Conservation (phyloP, 2,329 filamentous ascomycete species). For the Diaporthe vexans region DNA sequence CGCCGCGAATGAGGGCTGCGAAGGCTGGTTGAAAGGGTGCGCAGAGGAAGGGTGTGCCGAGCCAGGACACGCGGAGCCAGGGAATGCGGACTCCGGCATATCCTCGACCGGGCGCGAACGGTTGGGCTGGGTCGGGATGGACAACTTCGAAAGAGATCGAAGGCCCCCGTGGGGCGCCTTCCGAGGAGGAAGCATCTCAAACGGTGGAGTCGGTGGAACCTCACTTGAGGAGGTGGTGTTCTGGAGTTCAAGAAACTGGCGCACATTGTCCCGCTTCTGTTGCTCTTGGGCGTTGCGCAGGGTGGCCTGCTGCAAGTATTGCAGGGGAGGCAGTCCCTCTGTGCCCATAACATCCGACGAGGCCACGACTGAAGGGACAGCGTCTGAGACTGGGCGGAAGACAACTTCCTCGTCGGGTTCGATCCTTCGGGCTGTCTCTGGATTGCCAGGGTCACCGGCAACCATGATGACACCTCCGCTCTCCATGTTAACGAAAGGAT, state of each 20-base stretch:
- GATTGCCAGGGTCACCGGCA: conserved; percentile 83
- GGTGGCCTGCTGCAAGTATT: conserved; percentile 79
- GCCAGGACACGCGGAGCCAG: conserved; percentile 48
- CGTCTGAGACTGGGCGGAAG: conserved; percentile 79
- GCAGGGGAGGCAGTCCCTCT: conserved; percentile 71
- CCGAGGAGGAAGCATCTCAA: conserved; percentile 70
- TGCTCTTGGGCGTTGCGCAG: conserved; percentile 78
- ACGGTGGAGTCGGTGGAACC: conserved; percentile 78
- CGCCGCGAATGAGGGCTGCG: conserved; percentile 34
- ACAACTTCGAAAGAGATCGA: conserved; percentile 72
- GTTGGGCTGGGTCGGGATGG: conserved; percentile 63
- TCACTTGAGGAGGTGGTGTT: conserved; percentile 65
- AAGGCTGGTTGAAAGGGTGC: conserved; percentile 36
- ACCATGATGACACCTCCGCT: conserved; percentile 80
- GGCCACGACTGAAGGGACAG: conserved; percentile 85
- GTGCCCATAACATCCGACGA: conserved; percentile 92
- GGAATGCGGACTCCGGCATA: conserved; percentile 48
- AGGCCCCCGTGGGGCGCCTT: conserved; percentile 67
- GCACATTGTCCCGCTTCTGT: conserved; percentile 93
- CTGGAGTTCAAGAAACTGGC: conserved; percentile 91
- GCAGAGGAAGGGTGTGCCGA: conserved; percentile 43
- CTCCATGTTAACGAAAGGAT: conserved; percentile 75
- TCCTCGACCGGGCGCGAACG: conserved; percentile 37
- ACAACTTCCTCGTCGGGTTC: conserved; percentile 66
- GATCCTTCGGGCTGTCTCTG: conserved; percentile 71